Evolutionary conservation across 2,329 filamentous ascomycete species (phyloP).

Genomic region (Fusarium humuli): DNA sequence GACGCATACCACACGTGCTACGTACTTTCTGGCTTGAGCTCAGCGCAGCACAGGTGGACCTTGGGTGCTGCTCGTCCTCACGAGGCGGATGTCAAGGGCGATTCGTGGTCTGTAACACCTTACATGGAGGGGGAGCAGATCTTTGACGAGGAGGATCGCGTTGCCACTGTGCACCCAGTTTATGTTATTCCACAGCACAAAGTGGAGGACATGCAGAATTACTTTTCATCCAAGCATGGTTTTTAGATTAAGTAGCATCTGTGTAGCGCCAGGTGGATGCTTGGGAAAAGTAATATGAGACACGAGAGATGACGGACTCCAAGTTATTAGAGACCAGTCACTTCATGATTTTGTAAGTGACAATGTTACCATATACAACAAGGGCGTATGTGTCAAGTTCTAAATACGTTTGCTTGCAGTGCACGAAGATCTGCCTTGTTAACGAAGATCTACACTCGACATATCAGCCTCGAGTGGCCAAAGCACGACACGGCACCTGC

Average conservation of each 20-base stretch:
- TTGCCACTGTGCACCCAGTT: conserved; percentile 81
- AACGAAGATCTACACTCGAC: conserved; percentile 12
- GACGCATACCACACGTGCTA: conserved; percentile 97
- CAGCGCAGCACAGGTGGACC: conserved; percentile 77
- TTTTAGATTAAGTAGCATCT: conserved; percentile 58
- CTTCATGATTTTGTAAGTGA: not conserved
- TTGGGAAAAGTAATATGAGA: conserved; percentile 7
- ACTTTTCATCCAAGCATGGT: conserved; percentile 70
- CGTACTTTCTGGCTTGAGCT: conserved; percentile 86
- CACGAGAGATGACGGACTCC: conserved; percentile 13
- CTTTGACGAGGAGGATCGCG: conserved; percentile 77
- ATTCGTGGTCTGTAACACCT: conserved; percentile 61
- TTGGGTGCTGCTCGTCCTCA: conserved; percentile 53
- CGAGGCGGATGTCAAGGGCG: conserved; percentile 50
- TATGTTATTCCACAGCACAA: conserved; percentile 82
- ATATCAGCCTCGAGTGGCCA: conserved; percentile 20
- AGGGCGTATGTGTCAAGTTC: conserved; percentile 1
- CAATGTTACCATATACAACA: conserved; percentile 2
- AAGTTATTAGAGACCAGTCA: conserved; percentile 6
- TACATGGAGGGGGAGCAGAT: conserved; percentile 68
- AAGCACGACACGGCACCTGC: conserved; percentile 42
- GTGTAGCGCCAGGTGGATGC: conserved; percentile 2
- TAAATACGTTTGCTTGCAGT: conserved; percentile 8
- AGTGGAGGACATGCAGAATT: conserved; percentile 72
- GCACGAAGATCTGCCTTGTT: conserved; percentile 19